A percentile compares a stretch with the other conserved stretches of the same genome.
Conservation (phyloP, 495 filamentous ascomycete genomes). For the Tuber umbilicatum region DNA sequence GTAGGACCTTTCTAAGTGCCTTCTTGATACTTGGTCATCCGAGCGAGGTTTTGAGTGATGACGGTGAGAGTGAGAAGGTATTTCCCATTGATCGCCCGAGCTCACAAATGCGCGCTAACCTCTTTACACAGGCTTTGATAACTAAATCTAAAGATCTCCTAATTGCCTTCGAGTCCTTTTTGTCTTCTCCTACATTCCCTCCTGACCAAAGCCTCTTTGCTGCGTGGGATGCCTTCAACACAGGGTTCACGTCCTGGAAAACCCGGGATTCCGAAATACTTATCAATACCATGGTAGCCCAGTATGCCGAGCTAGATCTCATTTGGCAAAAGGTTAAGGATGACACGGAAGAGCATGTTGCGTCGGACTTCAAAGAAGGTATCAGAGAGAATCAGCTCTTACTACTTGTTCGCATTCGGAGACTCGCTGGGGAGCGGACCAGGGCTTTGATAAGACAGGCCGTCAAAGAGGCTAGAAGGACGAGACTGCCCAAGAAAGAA, state of each 20-base stretch:
- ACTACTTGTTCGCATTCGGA: slow-evolving; percentile 80
- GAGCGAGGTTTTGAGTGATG: slow-evolving; percentile 75
- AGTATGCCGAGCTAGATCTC: slow-evolving; percentile 89
- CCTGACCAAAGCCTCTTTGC: slow-evolving; percentile 58
- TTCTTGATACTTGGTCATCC: slow-evolving; percentile 92
- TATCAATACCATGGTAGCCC: slow-evolving; percentile 89
- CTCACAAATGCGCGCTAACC: slow-evolving; percentile 46
- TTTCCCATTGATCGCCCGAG: slow-evolving; percentile 42
- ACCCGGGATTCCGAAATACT: slow-evolving; percentile 80
- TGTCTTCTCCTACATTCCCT: slow-evolving; percentile 56
- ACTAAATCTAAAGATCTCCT: slow-evolving; percentile 80
- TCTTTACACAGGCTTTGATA: slow-evolving; percentile 61
- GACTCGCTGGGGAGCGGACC: slow-evolving; percentile 77
- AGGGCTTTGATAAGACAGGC: slow-evolving; percentile 76
- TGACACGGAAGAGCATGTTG: slow-evolving; percentile 73
- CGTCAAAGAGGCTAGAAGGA: slow-evolving; percentile 69
- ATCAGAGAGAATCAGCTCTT: slow-evolving; percentile 90
- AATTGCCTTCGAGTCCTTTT: slow-evolving; percentile 69
- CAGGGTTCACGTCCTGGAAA: slow-evolving; percentile 93
- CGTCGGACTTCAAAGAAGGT: slow-evolving; percentile 82
- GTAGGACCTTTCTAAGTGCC: slow-evolving; percentile 84
- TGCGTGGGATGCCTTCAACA: slow-evolving; percentile 74
- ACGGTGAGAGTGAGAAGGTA: slow-evolving; percentile 73
- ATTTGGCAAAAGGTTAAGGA: slow-evolving; percentile 97
- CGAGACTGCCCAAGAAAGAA: slow-evolving; percentile 61